Percentiles rank a stretch among this genome's conserved stretches.
Evolutionary conservation across 768 basidiomycete species (phyloP).

Genomic region (Hypholoma sublateritium): DNA sequence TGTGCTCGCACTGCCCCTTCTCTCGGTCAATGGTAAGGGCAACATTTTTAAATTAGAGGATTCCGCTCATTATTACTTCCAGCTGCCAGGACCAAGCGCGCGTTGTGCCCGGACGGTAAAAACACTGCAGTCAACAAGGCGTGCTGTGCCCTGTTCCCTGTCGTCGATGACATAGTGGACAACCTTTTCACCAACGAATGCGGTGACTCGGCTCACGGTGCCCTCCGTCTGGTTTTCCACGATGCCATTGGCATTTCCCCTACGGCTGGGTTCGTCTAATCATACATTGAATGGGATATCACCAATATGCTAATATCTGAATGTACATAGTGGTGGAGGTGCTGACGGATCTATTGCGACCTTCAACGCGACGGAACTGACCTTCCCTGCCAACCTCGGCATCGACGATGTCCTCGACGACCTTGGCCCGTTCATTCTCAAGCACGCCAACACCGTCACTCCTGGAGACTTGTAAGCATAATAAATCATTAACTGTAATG

Average conservation of each 20-base stretch:
- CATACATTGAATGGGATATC: not conserved
- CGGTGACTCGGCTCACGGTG: conserved; percentile 27
- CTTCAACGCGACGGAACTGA: conserved; percentile 41
- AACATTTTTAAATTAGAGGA: conserved; percentile 32
- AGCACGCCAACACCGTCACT: conserved; percentile 30
- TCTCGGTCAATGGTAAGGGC: conserved; percentile 45
- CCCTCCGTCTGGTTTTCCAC: conserved; percentile 38
- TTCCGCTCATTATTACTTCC: not conserved
- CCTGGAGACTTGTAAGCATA: conserved; percentile 46
- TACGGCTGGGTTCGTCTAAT: conserved; percentile 24
- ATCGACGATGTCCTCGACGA: conserved; percentile 39
- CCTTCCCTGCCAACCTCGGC: conserved; percentile 43
- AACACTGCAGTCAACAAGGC: conserved; percentile 25
- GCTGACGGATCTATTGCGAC: conserved; percentile 51
- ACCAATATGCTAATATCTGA: not conserved
- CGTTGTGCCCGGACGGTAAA: conserved; percentile 27
- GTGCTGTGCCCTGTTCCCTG: conserved; percentile 26
- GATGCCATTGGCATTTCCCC: conserved; percentile 45
- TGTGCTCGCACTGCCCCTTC: not conserved
- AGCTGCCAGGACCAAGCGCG: conserved; percentile 15
- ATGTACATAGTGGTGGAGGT: conserved; percentile 34
- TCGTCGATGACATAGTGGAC: conserved; percentile 21
- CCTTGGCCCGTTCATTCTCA: conserved; percentile 32
- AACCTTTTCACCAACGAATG: conserved; percentile 29
- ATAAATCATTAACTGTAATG: not conserved